These are phyloP conservation scores for Lasiodiplodia theobromae DNA, from an alignment of 2,329 filamentous ascomycete genomes.

Conservation along the genomic window DNA sequence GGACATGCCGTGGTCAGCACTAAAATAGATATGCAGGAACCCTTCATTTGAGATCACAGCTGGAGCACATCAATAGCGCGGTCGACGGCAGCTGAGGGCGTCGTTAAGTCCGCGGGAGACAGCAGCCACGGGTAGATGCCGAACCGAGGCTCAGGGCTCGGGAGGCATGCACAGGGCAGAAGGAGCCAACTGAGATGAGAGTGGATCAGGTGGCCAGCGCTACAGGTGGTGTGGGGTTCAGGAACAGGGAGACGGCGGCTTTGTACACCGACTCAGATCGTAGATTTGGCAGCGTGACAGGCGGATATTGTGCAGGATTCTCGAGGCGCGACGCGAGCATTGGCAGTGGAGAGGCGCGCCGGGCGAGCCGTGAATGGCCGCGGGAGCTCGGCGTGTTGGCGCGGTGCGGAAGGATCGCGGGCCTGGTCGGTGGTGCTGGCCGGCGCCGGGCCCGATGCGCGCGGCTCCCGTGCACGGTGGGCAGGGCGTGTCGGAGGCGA, in stretches of 20 bases:
- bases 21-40: slow-evolving; percentile 29
- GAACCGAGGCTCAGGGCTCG: background rate
- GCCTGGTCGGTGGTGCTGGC: background rate
- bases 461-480: background rate
- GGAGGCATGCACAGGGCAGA: background rate
- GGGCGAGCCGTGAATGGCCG: slow-evolving; percentile 15
- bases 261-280: slow-evolving; percentile 3
- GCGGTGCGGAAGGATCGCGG: slow-evolving; percentile 25
- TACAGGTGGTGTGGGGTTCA: slow-evolving; percentile 21
- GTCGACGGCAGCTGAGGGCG: slow-evolving; percentile 11
- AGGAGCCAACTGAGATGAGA: background rate
- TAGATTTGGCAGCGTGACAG: background rate
- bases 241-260: slow-evolving; percentile 4
- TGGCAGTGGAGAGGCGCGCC: background rate
- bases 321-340: background rate
- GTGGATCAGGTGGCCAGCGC: slow-evolving; percentile 4
- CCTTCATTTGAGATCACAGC: slow-evolving; percentile 17
- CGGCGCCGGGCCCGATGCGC: background rate
- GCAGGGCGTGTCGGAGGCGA: background rate
- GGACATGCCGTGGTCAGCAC: slow-evolving; percentile 9
- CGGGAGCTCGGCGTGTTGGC: slow-evolving; percentile 15
- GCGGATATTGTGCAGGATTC: background rate
- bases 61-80: slow-evolving; percentile 12
- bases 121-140: background rate
- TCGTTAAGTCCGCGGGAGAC: background rate